These are phyloP conservation scores for Dendrobium officinale DNA, from an alignment of 106 monocot genomes.

Conservation along the genomic window DNA sequence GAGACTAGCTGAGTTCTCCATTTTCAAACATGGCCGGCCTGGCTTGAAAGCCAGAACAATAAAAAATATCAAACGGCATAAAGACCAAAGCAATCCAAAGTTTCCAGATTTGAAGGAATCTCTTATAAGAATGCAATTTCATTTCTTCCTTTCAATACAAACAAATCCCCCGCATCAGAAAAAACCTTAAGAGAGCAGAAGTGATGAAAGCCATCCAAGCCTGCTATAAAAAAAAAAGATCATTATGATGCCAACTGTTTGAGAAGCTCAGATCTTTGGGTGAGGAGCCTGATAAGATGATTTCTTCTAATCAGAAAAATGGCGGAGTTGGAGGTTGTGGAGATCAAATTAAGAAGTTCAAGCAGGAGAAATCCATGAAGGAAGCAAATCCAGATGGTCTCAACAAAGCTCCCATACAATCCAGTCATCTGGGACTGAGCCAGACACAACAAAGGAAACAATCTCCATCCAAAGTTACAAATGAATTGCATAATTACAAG, in stretches of 20 bases:
- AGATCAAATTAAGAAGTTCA: not conserved
- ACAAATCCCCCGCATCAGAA: not conserved
- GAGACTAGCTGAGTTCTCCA: not conserved
- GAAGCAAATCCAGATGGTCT: not conserved
- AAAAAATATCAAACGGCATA: not conserved
- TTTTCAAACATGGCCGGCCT: not conserved
- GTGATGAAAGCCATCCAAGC: too few species aligned
- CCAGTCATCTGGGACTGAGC: not conserved
- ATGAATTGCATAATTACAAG: not conserved
- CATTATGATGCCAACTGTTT: too few species aligned
- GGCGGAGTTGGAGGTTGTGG: too few species aligned
- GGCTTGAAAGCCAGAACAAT: not conserved
- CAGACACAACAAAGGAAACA: not conserved
- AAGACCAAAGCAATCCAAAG: not conserved
- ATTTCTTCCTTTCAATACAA: not conserved
- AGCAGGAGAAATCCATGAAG: not conserved
- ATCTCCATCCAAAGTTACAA: not conserved
- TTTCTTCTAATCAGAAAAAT: too few species aligned
- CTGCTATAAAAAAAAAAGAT: too few species aligned
- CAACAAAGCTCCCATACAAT: not conserved
- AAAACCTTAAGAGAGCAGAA: not conserved
- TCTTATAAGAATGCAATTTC: not conserved
- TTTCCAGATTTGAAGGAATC: not conserved
- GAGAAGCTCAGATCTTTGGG: too few species aligned
- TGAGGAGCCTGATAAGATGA: too few species aligned